Evolutionary conservation across 768 basidiomycete genomes (phyloP), one percentile per base, ranked within the genome.

Genomic region (Russula compacta): DNA sequence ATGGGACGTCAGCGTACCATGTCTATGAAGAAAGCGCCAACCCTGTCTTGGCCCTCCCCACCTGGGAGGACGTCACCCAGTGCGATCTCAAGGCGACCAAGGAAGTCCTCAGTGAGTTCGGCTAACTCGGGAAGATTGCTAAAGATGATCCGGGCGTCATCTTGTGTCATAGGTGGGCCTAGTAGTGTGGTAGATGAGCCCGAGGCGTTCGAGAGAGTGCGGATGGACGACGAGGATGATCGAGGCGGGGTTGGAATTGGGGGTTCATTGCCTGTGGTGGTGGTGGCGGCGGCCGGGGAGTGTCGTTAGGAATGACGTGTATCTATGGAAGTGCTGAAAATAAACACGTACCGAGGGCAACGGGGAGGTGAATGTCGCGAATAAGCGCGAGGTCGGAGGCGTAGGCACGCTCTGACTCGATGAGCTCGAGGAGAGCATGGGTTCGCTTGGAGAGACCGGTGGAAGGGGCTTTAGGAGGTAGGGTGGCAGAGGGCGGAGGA

Each of bases 301-400:
- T 11, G 40, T 50, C 17, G 52, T 51, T 21, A 47, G 60, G 39
- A 39, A 49, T 7, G 19, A 36, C 21, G 21, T 10, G 40, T 32
- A 40, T 32, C 29, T 32, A 32, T 4, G 24, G 54, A n/a, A 17
- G n/a, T n/a, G 38, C 6, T 21, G 12, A 64, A 56, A 57, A 12
- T 43, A 47, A 33, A 77, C 80, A 56, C 53, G 64, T 73, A 82
- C 90, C 89, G 67, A 86, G 75, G 49, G 89, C 90, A 55, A 90
- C 73, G 6, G 89, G 89, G 43, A 92, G 84, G 66, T 92, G 85
- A 29, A 92, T 79, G 62, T 88, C 85, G 56, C 85, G 79, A 64
- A 92, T 83, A 56, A 92, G 76, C 15, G 85, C 85, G 32, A 93
- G 77, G 76, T 92, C 91, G n/a, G 83, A 84, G 12, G 90, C 85